Percentiles rank a stretch among this genome's conserved stretches.
Conservation (phyloP, 1,284 basidiomycete species). For the Leucoagaricus sp. region DNA sequence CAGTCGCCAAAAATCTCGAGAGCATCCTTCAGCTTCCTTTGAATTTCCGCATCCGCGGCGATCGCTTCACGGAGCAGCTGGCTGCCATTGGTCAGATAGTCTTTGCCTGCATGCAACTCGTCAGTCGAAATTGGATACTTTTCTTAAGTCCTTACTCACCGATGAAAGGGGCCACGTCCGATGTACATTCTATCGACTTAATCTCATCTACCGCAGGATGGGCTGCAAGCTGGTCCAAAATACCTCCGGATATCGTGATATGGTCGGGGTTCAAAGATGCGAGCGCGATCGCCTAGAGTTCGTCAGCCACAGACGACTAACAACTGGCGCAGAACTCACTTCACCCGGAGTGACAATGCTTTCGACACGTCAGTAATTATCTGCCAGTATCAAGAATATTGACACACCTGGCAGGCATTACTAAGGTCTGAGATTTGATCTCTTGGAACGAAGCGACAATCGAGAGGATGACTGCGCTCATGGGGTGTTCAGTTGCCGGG, state of each 20-base stretch:
- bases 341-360: conserved; percentile 11
- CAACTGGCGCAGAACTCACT: no score
- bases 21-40: conserved; percentile 45
- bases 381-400: neutral
- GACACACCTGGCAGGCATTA: conserved; percentile 52
- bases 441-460: conserved; percentile 40
- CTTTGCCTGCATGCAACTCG: conserved; percentile 14
- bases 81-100: conserved; percentile 39
- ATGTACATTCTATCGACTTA: conserved; percentile 4
- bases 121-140: neutral
- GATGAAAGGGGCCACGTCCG: neutral
- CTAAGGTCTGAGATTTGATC: conserved; percentile 41
- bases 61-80: conserved; percentile 36
- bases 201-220: conserved; percentile 24
- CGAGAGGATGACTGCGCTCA: conserved; percentile 37
- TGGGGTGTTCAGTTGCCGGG: conserved; percentile 44
- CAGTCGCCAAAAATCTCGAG: conserved; percentile 44
- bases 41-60: conserved; percentile 37
- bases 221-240: conserved; percentile 44
- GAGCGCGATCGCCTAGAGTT: conserved; percentile 42
- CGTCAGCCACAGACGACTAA: no score
- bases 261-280: conserved; percentile 44
- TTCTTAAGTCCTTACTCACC: no score
- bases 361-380: neutral
- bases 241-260: conserved; percentile 44